These are phyloP conservation scores for Colletotrichum liaoningense DNA, from an alignment of 2,329 filamentous ascomycete species.

Conservation along the genomic window DNA sequence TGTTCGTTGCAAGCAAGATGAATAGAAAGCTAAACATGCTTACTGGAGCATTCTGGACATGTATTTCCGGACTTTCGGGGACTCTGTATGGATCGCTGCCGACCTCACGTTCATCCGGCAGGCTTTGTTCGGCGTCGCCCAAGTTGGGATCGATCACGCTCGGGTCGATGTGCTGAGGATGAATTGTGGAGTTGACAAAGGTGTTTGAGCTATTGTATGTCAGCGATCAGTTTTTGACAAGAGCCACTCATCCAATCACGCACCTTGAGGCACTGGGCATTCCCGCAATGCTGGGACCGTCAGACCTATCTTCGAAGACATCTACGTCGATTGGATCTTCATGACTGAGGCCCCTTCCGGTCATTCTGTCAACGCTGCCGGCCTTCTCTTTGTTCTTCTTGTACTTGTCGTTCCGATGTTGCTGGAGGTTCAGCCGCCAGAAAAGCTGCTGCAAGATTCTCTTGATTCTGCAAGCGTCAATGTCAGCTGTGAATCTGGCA, in stretches of 20 bases:
- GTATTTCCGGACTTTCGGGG: neutral
- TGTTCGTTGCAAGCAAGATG: too few relatives aligned
- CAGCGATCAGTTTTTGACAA: too few relatives aligned
- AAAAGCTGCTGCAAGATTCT: slow-evolving; percentile 24
- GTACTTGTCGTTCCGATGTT: slow-evolving; percentile 26
- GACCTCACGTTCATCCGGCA: neutral
- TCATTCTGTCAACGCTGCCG: neutral
- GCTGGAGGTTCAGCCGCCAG: slow-evolving; percentile 25
- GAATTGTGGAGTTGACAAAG: too few relatives aligned
- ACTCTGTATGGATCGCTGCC: neutral
- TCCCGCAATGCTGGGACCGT: too few relatives aligned
- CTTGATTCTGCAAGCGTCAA: neutral
- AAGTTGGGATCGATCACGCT: neutral
- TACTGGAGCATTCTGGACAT: neutral
- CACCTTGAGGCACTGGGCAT: too few relatives aligned
- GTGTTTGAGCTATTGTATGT: too few relatives aligned
- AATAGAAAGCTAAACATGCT: neutral
- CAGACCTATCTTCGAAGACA: neutral
- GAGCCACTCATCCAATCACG: too few relatives aligned
- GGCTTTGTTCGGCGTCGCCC: neutral
- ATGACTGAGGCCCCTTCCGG: neutral
- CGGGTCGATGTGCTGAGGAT: neutral
- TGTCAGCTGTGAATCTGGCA: neutral
- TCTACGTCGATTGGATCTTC: slow-evolving; percentile 1
- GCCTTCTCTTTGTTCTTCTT: neutral